A percentile compares a stretch with the other conserved stretches of the same genome.
These are phyloP conservation scores for Phytopythium vexans DNA, from an alignment of 352 stramenopile species.

Conservation along the genomic window DNA sequence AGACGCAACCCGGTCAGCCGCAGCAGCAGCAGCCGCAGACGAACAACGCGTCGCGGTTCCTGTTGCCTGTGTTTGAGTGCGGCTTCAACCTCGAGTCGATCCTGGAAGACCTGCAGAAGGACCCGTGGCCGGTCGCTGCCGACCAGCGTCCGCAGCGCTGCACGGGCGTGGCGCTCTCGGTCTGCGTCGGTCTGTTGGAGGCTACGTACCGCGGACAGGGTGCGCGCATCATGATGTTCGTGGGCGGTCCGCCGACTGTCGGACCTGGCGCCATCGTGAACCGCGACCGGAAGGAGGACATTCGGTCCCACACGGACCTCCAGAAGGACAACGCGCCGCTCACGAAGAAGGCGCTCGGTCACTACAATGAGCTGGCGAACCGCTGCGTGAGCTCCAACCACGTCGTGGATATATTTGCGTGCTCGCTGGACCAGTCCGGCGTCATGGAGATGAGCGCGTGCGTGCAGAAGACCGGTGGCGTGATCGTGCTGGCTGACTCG, in stretches of 20 bases:
- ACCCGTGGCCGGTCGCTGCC: slow-evolving; percentile 97
- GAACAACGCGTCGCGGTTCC: slow-evolving; percentile 91
- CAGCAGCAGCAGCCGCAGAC: slow-evolving; percentile 76
- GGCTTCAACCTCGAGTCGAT: slow-evolving; percentile 97
- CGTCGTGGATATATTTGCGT: slow-evolving; percentile 99
- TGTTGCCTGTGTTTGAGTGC: slow-evolving; percentile 96
- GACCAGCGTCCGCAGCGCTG: slow-evolving; percentile 95
- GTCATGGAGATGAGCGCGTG: slow-evolving; percentile 98
- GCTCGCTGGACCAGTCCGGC: slow-evolving; percentile 96
- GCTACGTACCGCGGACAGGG: slow-evolving; percentile 94
- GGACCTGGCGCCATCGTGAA: slow-evolving; percentile 96
- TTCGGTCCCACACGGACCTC: slow-evolving; percentile 95
- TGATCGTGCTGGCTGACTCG: slow-evolving; percentile 98
- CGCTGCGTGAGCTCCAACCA: slow-evolving; percentile 91
- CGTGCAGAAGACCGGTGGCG: slow-evolving; percentile 97
- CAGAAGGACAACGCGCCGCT: slow-evolving; percentile 94
- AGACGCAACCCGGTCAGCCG: slow-evolving; percentile 37
- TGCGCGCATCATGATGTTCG: slow-evolving; percentile 98
- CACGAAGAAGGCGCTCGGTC: slow-evolving; percentile 93
- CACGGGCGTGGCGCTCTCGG: slow-evolving; percentile 95
- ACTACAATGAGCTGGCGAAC: slow-evolving; percentile 95
- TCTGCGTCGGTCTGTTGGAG: slow-evolving; percentile 96
- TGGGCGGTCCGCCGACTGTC: slow-evolving; percentile 95
- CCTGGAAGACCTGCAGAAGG: slow-evolving; percentile 96
- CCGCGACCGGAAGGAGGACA: slow-evolving; percentile 95